These are phyloP conservation scores for Yarrowia hollandica DNA, from an alignment of 805 yeast species.

Conservation along the genomic window DNA sequence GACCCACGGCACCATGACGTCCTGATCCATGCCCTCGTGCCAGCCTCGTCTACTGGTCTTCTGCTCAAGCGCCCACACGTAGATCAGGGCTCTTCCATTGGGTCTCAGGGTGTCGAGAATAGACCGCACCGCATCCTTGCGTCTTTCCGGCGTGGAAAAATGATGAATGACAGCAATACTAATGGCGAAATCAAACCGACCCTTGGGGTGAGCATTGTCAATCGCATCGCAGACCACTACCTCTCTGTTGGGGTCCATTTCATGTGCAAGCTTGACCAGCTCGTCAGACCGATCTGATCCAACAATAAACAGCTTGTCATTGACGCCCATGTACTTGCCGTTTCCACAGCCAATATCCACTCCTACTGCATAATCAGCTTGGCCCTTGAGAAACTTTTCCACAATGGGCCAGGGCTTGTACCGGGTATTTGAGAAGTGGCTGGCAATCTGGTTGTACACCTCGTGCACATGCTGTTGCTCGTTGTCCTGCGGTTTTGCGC, in stretches of 20 bases:
- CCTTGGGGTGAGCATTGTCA: slow-evolving; percentile 53
- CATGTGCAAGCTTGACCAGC: slow-evolving; percentile 46
- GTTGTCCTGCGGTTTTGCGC: slow-evolving; percentile 48
- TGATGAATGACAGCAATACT: slow-evolving; percentile 96
- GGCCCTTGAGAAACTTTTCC: slow-evolving; percentile 58
- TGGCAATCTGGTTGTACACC: slow-evolving; percentile 91
- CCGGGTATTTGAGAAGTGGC: slow-evolving; percentile 89
- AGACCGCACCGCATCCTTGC: slow-evolving; percentile 71
- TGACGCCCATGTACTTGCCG: slow-evolving; percentile 82
- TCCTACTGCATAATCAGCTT: slow-evolving; percentile 63
- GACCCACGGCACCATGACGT: slow-evolving; percentile 96
- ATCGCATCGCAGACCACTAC: slow-evolving; percentile 82
- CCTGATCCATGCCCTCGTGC: slow-evolving; percentile 88
- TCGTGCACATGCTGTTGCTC: slow-evolving; percentile 82
- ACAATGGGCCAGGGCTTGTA: slow-evolving; percentile 98
- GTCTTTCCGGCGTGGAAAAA: slow-evolving; percentile 78
- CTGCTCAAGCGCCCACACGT: slow-evolving; percentile 98
- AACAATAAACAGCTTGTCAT: slow-evolving; percentile 63
- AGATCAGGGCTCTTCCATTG: slow-evolving; percentile 74
- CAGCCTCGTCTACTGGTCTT: slow-evolving; percentile 85
- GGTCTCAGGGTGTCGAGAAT: slow-evolving; percentile 58
- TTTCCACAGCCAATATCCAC: slow-evolving; percentile 97
- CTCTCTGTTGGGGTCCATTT: slow-evolving; percentile 45
- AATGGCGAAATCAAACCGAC: slow-evolving; percentile 76
- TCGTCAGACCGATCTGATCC: slow-evolving; percentile 54